Base-by-base conservation (phyloP, 2,329 filamentous ascomycete genomes). In the Trichoderma citrinoviride region DNA sequence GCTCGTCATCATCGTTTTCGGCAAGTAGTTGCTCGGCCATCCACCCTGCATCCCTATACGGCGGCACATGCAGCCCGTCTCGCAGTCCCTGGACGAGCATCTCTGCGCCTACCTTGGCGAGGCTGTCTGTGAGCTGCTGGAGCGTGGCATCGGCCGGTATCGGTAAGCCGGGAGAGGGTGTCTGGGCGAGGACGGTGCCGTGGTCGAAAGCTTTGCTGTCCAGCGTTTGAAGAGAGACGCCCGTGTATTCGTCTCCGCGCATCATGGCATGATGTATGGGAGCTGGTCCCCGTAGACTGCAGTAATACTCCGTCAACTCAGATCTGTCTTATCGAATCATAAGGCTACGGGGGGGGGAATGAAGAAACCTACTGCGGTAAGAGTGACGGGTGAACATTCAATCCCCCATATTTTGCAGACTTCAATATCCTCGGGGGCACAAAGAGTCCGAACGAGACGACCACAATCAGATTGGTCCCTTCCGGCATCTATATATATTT, bases 311-410 rank as follows among this genome's bases (percentile, higher is more conserved):
- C 3, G 47, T 41, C 29, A 23, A 27, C n/a, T 21, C 29, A 23
- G n/a, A 10, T 8, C 54, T 1, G 57, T 41, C n/a, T n/a, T 52
- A 40, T 23, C 10, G 19, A 23, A 15, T 17, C 21, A 25, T n/a
- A 41, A 3, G 17, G 7, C 6, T 21, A 6, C 12, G 47, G 49
- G 14, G 17, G n/a, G n/a, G n/a, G n/a, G n/a, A n/a, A n/a, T n/a
- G n/a, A 7, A 3, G 2, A 41, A 2, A 7, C 73, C 81, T 81
- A 91, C 88, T 95, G 90, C 4, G 93, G 94, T 15, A 99, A 84
- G 29, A 97, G 78, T 0, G 94, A 98, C 1, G 95, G 95, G 73
- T 99, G 95, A 2, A 99, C 84, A 76, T 99, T 99, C 3, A 99
- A 79, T 0, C 95, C 95, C 49, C 93, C 93, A 77, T 96, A 97